Conservation (phyloP, 2,329 filamentous ascomycete species). For the Penicillium sp. region DNA sequence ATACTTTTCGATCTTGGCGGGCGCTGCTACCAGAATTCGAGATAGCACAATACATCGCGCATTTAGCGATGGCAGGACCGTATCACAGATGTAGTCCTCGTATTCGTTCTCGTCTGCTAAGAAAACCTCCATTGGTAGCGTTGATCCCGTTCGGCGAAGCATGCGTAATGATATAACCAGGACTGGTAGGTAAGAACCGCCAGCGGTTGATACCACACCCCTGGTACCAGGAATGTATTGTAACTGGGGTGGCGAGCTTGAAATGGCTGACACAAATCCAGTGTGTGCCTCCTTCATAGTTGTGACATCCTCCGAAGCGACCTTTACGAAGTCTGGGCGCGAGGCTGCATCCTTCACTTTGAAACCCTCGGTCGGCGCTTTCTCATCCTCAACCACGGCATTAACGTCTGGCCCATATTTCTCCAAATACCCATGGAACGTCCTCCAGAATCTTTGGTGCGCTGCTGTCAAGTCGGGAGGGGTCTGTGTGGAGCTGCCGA, state of each 20-base stretch:
- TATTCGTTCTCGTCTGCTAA: slow-evolving; percentile 44
- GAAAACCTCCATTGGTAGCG: slow-evolving; percentile 49
- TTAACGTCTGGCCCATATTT: slow-evolving; percentile 27
- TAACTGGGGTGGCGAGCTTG: slow-evolving; percentile 29
- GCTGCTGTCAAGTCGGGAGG: slow-evolving; percentile 7
- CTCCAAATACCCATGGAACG: slow-evolving; percentile 34
- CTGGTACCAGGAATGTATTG: slow-evolving; percentile 35
- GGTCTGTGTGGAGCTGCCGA: neutral
- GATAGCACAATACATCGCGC: slow-evolving; percentile 48
- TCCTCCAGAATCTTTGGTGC: slow-evolving; percentile 32
- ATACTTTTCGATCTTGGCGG: slow-evolving; percentile 42
- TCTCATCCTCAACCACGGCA: slow-evolving; percentile 7
- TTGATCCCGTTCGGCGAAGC: slow-evolving; percentile 45
- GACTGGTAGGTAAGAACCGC: slow-evolving; percentile 44
- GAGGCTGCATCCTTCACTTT: slow-evolving; percentile 6
- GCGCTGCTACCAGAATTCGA: slow-evolving; percentile 38
- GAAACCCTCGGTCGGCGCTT: slow-evolving; percentile 17
- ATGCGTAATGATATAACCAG: slow-evolving; percentile 48
- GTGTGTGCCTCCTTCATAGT: slow-evolving; percentile 36
- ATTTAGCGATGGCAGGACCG: slow-evolving; percentile 45
- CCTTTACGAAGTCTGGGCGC: slow-evolving; percentile 9
- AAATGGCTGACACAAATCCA: slow-evolving; percentile 35
- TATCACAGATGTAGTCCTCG: slow-evolving; percentile 44
- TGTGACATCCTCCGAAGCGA: slow-evolving; percentile 9
- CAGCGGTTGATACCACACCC: slow-evolving; percentile 50